Percentiles rank a stretch among this genome's conserved stretches.
Evolutionary conservation across 305 asterid species (phyloP).

Genomic region (Nicotiana rustica): DNA sequence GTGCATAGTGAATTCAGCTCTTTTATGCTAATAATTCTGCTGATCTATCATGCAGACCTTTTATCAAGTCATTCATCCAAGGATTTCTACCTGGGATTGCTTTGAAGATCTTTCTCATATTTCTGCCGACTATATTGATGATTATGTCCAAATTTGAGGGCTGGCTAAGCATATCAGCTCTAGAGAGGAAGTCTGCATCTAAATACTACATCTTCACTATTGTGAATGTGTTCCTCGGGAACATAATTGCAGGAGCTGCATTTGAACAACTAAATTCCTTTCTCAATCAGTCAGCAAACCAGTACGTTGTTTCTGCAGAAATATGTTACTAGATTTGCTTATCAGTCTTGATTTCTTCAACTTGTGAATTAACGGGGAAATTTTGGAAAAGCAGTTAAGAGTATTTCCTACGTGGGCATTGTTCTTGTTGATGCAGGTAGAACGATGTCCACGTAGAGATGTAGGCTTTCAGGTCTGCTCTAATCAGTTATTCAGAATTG

Average conservation of each 20-base stretch:
- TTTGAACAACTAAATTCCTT: conserved; percentile 77
- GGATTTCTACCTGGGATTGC: conserved; percentile 96
- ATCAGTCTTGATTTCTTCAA: not conserved
- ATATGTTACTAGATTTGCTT: conserved; percentile 5
- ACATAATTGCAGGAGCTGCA: conserved; percentile 87
- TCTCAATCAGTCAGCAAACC: conserved; percentile 65
- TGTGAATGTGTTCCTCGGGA: conserved; percentile 82
- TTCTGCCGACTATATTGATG: conserved; percentile 86
- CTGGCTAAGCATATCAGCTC: conserved; percentile 67
- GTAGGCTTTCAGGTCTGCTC: conserved; percentile 4
- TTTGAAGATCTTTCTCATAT: conserved; percentile 84
- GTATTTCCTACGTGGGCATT: not conserved
- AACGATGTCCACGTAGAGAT: not conserved
- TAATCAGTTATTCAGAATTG: conserved; percentile 16
- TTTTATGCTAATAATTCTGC: conserved; percentile 32
- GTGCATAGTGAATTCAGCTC: conserved; percentile 18
- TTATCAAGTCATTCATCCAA: conserved; percentile 87
- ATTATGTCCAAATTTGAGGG: conserved; percentile 94
- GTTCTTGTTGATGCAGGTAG: not conserved
- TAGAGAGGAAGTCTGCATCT: conserved; percentile 82
- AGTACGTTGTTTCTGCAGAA: conserved; percentile 54
- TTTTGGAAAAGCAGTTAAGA: conserved; percentile 20
- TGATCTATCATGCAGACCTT: conserved; percentile 53
- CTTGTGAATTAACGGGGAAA: conserved; percentile 17
- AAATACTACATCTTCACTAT: conserved; percentile 80